phyloP scores from a whole-genome alignment of 2,329 filamentous ascomycete genomes.

The Fusarium sp. region DNA sequence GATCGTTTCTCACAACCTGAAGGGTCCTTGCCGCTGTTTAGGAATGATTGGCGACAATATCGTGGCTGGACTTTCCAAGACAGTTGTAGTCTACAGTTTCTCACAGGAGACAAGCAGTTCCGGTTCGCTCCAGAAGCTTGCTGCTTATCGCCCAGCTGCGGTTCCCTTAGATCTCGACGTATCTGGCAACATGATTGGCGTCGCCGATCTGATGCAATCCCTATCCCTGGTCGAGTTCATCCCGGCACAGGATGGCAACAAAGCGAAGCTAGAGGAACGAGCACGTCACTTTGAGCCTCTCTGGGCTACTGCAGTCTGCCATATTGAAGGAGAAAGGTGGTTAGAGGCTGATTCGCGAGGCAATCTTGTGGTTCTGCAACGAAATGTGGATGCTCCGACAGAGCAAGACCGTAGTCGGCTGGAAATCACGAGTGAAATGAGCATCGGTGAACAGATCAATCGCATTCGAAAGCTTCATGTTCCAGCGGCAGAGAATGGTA shows the following conservation, averaged over 20 bases:
- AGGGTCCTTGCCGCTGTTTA: constrained; percentile 83
- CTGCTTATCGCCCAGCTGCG: constrained; percentile 83
- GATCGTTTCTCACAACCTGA: constrained; percentile 75
- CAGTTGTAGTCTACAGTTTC: constrained; percentile 72
- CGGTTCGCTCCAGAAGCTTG: constrained; percentile 74
- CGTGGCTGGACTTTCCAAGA: constrained; percentile 90
- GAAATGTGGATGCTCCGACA: constrained; percentile 78
- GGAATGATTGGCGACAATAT: constrained; percentile 80
- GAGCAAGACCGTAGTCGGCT: constrained; percentile 78
- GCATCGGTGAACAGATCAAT: constrained; percentile 94
- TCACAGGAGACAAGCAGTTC: constrained; percentile 64
- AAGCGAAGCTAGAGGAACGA: constrained; percentile 75
- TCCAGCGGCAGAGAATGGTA: constrained; percentile 69
- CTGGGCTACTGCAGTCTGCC: constrained; percentile 83
- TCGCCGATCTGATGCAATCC: constrained; percentile 95
- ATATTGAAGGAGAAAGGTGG: constrained; percentile 79
- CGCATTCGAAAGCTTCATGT: constrained; percentile 81
- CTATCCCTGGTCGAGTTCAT: constrained; percentile 81
- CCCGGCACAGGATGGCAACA: constrained; percentile 64
- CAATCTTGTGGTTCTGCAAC: constrained; percentile 83
- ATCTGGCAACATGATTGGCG: constrained; percentile 78
- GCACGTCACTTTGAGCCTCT: constrained; percentile 83
- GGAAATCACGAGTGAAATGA: constrained; percentile 81
- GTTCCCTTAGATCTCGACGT: constrained; percentile 85
- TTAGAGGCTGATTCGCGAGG: constrained; percentile 88